These are phyloP conservation scores for Suillus discolor DNA, from an alignment of 768 basidiomycete genomes.

Conservation along the genomic window DNA sequence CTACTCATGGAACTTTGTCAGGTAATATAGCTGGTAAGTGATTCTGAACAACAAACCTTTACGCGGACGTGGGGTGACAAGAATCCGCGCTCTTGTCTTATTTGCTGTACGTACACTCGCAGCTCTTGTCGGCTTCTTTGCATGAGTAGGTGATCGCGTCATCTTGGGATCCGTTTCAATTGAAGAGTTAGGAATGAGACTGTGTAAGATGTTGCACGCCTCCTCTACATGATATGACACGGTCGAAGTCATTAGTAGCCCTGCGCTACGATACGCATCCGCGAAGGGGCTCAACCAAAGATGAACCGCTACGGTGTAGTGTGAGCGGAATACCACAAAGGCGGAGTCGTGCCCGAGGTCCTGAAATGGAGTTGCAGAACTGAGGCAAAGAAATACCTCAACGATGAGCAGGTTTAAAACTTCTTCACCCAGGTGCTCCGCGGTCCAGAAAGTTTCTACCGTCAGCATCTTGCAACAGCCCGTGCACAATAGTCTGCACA, in stretches of 20 bases:
- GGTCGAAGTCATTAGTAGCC: conserved; percentile 43
- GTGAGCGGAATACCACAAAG: conserved; percentile 34
- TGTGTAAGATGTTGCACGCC: conserved; percentile 51
- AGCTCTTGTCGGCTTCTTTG: conserved; percentile 19
- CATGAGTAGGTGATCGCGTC: conserved; percentile 15
- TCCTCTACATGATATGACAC: conserved; percentile 56
- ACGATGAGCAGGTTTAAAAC: conserved; percentile 41
- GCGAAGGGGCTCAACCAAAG: conserved; percentile 74
- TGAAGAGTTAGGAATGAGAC: conserved; percentile 32
- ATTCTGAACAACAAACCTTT: conserved; percentile 33
- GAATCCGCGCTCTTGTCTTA: conserved; percentile 27
- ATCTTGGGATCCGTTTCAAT: conserved; percentile 23
- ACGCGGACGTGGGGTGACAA: conserved; percentile 49
- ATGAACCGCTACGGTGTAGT: conserved; percentile 58
- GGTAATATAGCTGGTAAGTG: neutral
- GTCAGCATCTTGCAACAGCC: conserved; percentile 53
- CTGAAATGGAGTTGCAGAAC: conserved; percentile 23
- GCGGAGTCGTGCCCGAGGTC: conserved; percentile 28
- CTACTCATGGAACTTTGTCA: conserved; percentile 9
- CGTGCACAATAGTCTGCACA: conserved; percentile 40
- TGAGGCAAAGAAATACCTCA: conserved; percentile 36
- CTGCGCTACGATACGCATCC: conserved; percentile 59
- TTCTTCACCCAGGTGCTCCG: conserved; percentile 43
- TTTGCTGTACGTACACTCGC: too few species aligned
- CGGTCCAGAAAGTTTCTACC: conserved; percentile 30